Percentiles rank a stretch among this genome's conserved stretches.
phyloP scores from a whole-genome alignment of 2,329 filamentous ascomycete genomes.

The Myriangium duriaei region DNA sequence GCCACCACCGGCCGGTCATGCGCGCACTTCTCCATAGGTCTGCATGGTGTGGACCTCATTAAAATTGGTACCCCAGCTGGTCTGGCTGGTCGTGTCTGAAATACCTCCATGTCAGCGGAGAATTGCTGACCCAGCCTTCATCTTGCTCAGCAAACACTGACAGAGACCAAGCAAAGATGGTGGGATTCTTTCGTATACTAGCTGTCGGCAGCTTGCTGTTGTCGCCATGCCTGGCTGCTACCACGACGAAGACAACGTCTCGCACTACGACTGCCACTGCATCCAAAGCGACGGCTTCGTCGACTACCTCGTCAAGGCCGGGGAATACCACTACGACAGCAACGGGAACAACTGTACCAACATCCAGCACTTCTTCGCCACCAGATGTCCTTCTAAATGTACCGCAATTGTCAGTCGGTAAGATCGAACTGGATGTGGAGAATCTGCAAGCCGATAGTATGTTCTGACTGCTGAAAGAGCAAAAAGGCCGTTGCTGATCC shows the following conservation, averaged over 20 bases:
- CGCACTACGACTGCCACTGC: slow-evolving; percentile 13
- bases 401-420: slow-evolving; percentile 45
- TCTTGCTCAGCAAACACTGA: too few species aligned
- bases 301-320: background rate
- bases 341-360: slow-evolving; percentile 6
- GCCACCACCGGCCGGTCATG: too few species aligned
- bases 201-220: background rate
- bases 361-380: slow-evolving; percentile 5
- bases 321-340: background rate
- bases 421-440: slow-evolving; percentile 49
- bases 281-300: background rate
- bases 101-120: too few species aligned
- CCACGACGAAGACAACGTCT: slow-evolving; percentile 5
- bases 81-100: too few species aligned
- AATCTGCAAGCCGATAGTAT: slow-evolving; percentile 40
- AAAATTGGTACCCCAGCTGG: too few species aligned
- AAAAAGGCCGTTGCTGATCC: too few species aligned
- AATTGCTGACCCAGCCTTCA: too few species aligned
- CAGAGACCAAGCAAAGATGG: too few species aligned
- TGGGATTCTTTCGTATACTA: background rate
- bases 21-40: too few species aligned
- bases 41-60: too few species aligned
- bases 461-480: too few species aligned
- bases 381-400: slow-evolving; percentile 48
- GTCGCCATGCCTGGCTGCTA: background rate